phyloP scores from a whole-genome alignment of 140 eudicot genomes.

The Anethum foeniculum region DNA sequence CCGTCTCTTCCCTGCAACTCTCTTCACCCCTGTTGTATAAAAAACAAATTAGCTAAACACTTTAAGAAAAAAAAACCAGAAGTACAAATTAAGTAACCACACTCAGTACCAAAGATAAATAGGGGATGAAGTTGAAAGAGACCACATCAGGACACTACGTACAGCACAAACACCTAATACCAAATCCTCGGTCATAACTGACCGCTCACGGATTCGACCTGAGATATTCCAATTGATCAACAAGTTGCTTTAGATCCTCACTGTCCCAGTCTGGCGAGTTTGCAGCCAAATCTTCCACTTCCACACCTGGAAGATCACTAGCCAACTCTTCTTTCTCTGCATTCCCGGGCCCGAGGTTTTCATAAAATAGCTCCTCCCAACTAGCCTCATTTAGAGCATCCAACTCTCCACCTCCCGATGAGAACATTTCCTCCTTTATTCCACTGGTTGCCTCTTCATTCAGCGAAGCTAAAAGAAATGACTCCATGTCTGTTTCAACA shows the following conservation, averaged over 20 bases:
- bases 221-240: slow-evolving; percentile 66
- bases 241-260: slow-evolving; percentile 60
- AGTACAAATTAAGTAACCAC: not conserved
- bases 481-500: slow-evolving; percentile 26
- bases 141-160: not conserved
- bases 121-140: slow-evolving; percentile 1
- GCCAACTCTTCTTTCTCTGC: slow-evolving; percentile 25
- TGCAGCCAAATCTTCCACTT: slow-evolving; percentile 54
- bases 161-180: slow-evolving; percentile 5
- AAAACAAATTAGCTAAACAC: slow-evolving; percentile 3
- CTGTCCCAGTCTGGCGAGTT: slow-evolving; percentile 48
- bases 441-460: slow-evolving; percentile 40
- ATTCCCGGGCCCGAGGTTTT: slow-evolving; percentile 27
- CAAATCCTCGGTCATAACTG: too few species aligned
- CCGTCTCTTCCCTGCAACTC: slow-evolving; percentile 6
- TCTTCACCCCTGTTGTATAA: slow-evolving; percentile 4
- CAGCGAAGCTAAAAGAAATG: slow-evolving; percentile 33
- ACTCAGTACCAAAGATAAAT: not conserved
- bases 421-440: slow-evolving; percentile 12
- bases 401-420: slow-evolving; percentile 16
- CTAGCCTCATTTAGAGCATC: slow-evolving; percentile 31
- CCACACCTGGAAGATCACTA: slow-evolving; percentile 15
- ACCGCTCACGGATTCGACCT: slow-evolving; percentile 20
- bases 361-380: slow-evolving; percentile 55
- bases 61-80: not conserved